Evolutionary conservation across 1,139 yeast genomes (phyloP), one percentile per base, ranked within the genome.

Genomic region (Kurtzmaniella natalensis): DNA sequence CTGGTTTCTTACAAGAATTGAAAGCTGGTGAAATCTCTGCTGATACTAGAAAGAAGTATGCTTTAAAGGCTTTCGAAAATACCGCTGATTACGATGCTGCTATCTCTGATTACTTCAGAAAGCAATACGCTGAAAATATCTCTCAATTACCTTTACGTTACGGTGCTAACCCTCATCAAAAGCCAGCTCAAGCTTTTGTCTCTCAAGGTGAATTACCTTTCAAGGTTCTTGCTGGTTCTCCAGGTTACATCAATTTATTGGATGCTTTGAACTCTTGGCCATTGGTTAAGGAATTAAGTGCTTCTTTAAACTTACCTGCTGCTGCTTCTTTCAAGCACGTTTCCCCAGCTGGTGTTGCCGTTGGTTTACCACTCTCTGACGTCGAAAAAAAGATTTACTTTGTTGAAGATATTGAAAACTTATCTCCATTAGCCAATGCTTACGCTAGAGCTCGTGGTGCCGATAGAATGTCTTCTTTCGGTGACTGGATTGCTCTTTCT

Each of bases 371-470:
- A 45, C 73, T 92, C 51, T 57, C 83, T 33, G 97, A 89, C 38
- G 72, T 81, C 42, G 98, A 92, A 70, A 89, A 89, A 78, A 85
- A 89, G 65, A 78, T 92, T 43, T 92, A 92, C 72, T 92, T 92
- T 60, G 98, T 92, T 44, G 80, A 80, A 51, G 96, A 87, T 60
- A 87, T 92, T 55, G 95, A 87, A 65, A 85, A 88, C 72, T 72
- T 92, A 59, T 86, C 96, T 21, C 97, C 97, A 40, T 74, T 92
- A 57, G 98, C 98, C 44, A 85, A 85, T 56, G 98, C 98, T 40
- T 92, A 92, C 55, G 98, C 98, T 29, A 84, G 98, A 67, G 98
- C 98, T 37, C 84, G 98, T 67, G 98, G 98, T 61, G 98, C 98
- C 47, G 98, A 92, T 69, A 83, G 98, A 75, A 92, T 92, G 98